phyloP scores from a whole-genome alignment of 768 basidiomycete genomes.

The Hygrocybe punicea region DNA sequence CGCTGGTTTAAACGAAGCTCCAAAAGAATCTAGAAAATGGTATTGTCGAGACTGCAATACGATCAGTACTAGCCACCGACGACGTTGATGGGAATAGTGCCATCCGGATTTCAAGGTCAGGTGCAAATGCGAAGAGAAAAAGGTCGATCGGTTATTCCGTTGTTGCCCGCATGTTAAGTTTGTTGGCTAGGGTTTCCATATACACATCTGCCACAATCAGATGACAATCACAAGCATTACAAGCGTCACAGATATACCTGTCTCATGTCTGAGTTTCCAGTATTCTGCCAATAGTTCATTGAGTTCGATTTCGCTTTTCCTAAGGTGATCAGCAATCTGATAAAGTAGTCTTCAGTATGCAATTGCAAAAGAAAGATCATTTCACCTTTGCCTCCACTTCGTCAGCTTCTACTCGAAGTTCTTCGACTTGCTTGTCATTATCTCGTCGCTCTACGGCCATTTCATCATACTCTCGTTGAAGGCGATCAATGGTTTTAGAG shows the following conservation, averaged over 20 bases:
- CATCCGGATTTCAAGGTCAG: not conserved
- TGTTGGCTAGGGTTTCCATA: conserved; percentile 83
- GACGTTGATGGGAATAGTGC: conserved; percentile 11
- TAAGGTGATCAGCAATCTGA: conserved; percentile 75
- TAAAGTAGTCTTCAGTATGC: not conserved
- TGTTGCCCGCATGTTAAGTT: conserved; percentile 58
- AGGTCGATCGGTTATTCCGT: not conserved
- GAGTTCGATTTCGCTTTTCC: conserved; percentile 72
- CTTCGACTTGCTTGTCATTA: conserved; percentile 75
- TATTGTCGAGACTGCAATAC: conserved; percentile 63
- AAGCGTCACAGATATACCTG: conserved; percentile 49
- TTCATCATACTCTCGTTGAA: conserved; percentile 75
- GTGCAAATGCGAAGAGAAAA: not conserved
- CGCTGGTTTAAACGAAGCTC: conserved; percentile 55
- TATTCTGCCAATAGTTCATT: conserved; percentile 80
- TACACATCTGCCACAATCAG: conserved; percentile 57
- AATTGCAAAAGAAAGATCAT: not conserved
- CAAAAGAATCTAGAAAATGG: conserved; percentile 59
- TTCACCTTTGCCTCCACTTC: conserved; percentile 63
- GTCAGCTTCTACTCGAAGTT: conserved; percentile 66
- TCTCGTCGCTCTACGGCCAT: conserved; percentile 74
- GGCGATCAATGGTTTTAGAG: conserved; percentile 66
- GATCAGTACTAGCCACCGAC: conserved; percentile 36
- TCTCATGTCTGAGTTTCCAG: conserved; percentile 73
- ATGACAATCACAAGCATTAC: not conserved